phyloP scores from a whole-genome alignment of 2,329 filamentous ascomycete species.

The Aspergillus sp. region DNA sequence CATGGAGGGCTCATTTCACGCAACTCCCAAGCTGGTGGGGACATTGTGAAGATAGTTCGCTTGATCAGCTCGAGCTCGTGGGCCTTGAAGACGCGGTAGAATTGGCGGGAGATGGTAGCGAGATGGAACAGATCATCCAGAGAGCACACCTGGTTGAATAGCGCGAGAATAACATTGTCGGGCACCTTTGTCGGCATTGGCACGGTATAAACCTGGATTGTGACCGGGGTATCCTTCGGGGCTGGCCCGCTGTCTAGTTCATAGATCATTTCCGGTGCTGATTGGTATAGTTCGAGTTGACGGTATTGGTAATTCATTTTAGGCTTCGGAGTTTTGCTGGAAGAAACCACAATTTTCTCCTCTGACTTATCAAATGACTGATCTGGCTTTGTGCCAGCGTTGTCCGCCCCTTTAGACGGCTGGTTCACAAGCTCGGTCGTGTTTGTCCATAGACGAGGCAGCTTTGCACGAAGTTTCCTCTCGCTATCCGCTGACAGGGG shows the following conservation, averaged over 20 bases:
- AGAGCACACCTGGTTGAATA: slow-evolving; percentile 48
- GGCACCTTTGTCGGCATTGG: slow-evolving; percentile 44
- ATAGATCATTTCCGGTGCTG: slow-evolving; percentile 26
- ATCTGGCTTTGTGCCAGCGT: background rate
- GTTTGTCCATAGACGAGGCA: slow-evolving; percentile 25
- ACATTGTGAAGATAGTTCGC: slow-evolving; percentile 50
- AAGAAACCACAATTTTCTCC: slow-evolving; percentile 25
- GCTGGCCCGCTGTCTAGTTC: slow-evolving; percentile 28
- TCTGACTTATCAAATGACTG: slow-evolving; percentile 7
- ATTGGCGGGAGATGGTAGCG: slow-evolving; percentile 54
- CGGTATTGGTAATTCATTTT: slow-evolving; percentile 16
- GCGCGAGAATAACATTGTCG: slow-evolving; percentile 51
- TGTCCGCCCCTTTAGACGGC: background rate
- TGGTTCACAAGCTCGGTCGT: slow-evolving; percentile 4
- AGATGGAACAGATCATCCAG: slow-evolving; percentile 56
- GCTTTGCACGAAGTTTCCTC: slow-evolving; percentile 19
- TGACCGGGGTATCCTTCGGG: no score
- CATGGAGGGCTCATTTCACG: slow-evolving; percentile 57
- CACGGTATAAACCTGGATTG: slow-evolving; percentile 14
- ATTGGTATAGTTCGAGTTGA: slow-evolving; percentile 18
- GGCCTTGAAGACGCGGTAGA: slow-evolving; percentile 57
- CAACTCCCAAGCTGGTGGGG: slow-evolving; percentile 59
- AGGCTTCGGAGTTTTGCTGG: slow-evolving; percentile 15
- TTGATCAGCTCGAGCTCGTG: slow-evolving; percentile 56
- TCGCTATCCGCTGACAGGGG: slow-evolving; percentile 20